These are phyloP conservation scores for Bacidia gigantensis DNA, from an alignment of 495 filamentous ascomycete genomes.

Conservation along the genomic window DNA sequence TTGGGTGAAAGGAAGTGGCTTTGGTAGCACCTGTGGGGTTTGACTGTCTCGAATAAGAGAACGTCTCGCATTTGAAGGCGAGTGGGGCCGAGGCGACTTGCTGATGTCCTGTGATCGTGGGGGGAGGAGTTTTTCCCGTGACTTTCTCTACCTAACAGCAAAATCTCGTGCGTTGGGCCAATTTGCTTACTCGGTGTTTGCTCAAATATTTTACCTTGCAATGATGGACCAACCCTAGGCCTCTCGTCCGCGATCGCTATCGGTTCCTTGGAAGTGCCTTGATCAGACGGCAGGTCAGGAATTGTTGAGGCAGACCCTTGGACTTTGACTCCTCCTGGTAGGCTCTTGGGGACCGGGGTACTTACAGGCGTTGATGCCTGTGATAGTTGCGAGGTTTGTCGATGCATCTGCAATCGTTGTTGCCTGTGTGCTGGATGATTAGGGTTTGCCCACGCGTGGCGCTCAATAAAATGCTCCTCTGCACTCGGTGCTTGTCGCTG, in stretches of 20 bases:
- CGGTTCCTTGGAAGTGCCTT: slow-evolving; percentile 33
- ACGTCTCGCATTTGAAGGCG: background rate
- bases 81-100: background rate
- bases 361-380: slow-evolving; percentile 26
- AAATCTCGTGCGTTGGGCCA: background rate
- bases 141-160: too few relatives aligned
- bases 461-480: slow-evolving; percentile 69
- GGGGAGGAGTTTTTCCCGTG: background rate
- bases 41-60: background rate
- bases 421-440: slow-evolving; percentile 63
- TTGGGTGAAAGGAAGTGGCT: slow-evolving; percentile 11
- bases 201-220: background rate
- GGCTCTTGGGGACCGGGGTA: slow-evolving; percentile 39
- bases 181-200: background rate
- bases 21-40: slow-evolving; percentile 7
- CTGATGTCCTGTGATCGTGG: background rate
- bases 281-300: slow-evolving; percentile 36
- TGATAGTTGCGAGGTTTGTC: slow-evolving; percentile 25
- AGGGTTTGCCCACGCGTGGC: slow-evolving; percentile 78
- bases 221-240: background rate
- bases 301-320: slow-evolving; percentile 45
- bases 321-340: slow-evolving; percentile 32
- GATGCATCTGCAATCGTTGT: slow-evolving; percentile 24
- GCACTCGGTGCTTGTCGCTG: slow-evolving; percentile 41
- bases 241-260: slow-evolving; percentile 21